Evolutionary conservation across 495 filamentous ascomycete species (phyloP), one percentile per base, ranked within the genome.

Genomic region (Penicillium psychrofluorescens): DNA sequence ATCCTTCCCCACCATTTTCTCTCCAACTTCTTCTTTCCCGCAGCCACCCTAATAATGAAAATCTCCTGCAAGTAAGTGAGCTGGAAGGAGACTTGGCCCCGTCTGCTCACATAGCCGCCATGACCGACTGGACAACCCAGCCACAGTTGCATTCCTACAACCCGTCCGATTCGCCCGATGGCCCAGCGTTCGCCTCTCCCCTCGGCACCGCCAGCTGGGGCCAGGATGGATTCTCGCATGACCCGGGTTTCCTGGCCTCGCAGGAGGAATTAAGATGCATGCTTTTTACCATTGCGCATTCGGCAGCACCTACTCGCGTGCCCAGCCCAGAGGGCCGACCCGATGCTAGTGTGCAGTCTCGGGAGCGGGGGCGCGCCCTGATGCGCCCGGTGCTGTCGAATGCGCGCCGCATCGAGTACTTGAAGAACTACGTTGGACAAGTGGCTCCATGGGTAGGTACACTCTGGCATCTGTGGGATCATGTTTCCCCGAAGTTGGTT

Each of bases 391-490:
- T 50, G 0, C 34, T 64, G 8, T 62, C 60, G 7, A 58, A 44
- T 45, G 13, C 29, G 7, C 50, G 50, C n/a, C 45, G 54, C n/a
- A 54, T 71, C 4, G 48, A 63, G 30, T 70, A 68, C 38, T 47
- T 71, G 50, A 68, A 68, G 43, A 71, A 74, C 41, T 74, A 70
- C 40, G 64, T 73, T 29, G 55, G 58, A 3, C 54, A 70, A 37
- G 57, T 72, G 5, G 71, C 70, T 7, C 71, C 70, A 12, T 73
- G 68, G 62, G 60, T 66, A 36, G 38, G 47, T 55, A 14, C 15
- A 10, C 44, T 35, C 30, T 11, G 27, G 22, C 4, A 22, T 4
- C 22, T 22, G 22, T 22, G 22, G 22, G 22, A 22, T 22, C 2
- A 22, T 22, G 22, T 22, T 4, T 22, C 22, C 4, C 22, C 22